Evolutionary conservation across 108 stramenopile species (phyloP), one percentile per base, ranked within the genome.

Genomic region (Pseudonitzschia delicatissima): DNA sequence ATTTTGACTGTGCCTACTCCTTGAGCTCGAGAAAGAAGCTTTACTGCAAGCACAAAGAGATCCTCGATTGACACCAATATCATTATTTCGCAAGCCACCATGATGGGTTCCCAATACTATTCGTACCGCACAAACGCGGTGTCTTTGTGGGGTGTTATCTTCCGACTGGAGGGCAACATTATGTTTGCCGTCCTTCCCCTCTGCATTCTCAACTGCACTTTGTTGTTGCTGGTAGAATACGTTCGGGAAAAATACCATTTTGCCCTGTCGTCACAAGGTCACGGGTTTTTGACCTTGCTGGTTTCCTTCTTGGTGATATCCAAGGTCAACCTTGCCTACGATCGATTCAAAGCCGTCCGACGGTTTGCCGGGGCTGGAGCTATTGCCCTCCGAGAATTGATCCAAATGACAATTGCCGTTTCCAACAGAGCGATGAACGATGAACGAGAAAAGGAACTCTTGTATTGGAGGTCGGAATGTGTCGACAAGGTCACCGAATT

Each of bases 241-340:
- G 33, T 61, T 39, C 51, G 67, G 68, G 57, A 57, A 20, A 36
- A 29, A 53, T 31, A 29, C 12, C 3, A 77, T n/a, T 42, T 79
- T 39, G 42, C 29, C 0, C 57, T 83, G 57, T 67, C 79, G 9
- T 62, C 73, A 5, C 59, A 64, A 37, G 82, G 82, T 6, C 82
- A 83, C 58, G 69, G 70, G 15, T 64, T 83, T 15, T 68, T 83
- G 76, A 76, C 82, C 9, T 29, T 79, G 23, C 29, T 83, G 27
- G 69, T 83, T 33, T 77, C 77, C 5, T 83, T 76, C 57, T 62
- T 83, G 48, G 82, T 79, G 21, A 67, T 83, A 6, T 73, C 76
- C 29, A 83, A 79, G 45, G 70, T 79, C 26, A 83, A 77, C 64
- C 64, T 80, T 36, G 73, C 76, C 2, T 83, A 83, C 57, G 82